Evolutionary conservation across 176 grass and related monocot species (phyloP).

Genomic region (Oryza brachyantha): DNA sequence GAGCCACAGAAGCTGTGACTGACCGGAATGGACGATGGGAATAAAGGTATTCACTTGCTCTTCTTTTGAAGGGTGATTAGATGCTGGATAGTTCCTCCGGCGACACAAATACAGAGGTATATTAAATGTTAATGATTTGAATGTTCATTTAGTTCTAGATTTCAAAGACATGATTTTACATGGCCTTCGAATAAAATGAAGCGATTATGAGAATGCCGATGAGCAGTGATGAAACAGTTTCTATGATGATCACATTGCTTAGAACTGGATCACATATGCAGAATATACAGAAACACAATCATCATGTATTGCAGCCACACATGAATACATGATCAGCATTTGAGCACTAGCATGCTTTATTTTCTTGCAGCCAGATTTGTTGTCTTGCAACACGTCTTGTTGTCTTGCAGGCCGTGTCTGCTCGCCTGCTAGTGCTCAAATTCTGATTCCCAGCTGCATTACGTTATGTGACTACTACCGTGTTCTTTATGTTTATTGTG

Average conservation of each 20-base stretch:
- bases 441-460: background rate
- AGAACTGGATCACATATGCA: background rate
- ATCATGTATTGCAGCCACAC: background rate
- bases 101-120: background rate
- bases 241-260: background rate
- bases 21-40: background rate
- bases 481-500: no score
- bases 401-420: no score
- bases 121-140: background rate
- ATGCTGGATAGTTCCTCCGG: conserved; percentile 1
- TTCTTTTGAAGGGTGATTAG: conserved; percentile 7
- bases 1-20: conserved; percentile 19
- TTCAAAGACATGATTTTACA: background rate
- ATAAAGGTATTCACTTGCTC: conserved; percentile 30
- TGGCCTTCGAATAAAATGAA: conserved; percentile 24
- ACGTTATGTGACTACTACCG: no score
- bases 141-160: conserved; percentile 12
- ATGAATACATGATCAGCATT: no score
- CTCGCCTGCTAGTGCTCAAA: background rate
- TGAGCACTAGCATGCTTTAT: no score
- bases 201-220: background rate
- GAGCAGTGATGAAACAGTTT: background rate
- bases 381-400: no score
- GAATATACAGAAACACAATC: background rate
- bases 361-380: no score